Conservation (phyloP, 495 filamentous ascomycete genomes). For the Trichoderma reesei region DNA sequence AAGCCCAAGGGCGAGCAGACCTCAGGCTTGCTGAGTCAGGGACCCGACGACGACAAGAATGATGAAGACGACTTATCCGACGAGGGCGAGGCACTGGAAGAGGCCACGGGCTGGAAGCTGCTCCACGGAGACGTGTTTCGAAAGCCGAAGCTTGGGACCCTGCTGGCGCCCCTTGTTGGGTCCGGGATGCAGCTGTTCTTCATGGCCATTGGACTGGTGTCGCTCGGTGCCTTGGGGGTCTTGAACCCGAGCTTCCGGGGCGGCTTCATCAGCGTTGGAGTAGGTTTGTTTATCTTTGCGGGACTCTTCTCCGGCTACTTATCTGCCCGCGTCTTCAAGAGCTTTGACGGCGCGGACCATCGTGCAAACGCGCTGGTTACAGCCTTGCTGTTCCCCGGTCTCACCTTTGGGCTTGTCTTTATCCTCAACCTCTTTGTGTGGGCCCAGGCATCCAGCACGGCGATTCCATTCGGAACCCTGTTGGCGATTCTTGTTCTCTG, state of each 20-base stretch:
- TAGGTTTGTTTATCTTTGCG: constrained; percentile 81
- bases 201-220: constrained; percentile 68
- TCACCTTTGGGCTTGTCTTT: constrained; percentile 71
- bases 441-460: constrained; percentile 85
- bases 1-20: constrained; percentile 39
- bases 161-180: constrained; percentile 78
- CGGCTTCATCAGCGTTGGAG: constrained; percentile 79
- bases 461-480: constrained; percentile 80
- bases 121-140: constrained; percentile 95
- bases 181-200: constrained; percentile 87
- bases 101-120: constrained; percentile 87
- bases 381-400: constrained; percentile 72
- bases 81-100: constrained; percentile 73
- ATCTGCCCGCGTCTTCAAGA: constrained; percentile 74
- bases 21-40: constrained; percentile 58
- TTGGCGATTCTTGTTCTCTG: constrained; percentile 69
- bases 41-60: constrained; percentile 45
- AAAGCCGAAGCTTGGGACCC: constrained; percentile 58
- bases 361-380: constrained; percentile 76
- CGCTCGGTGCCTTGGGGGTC: constrained; percentile 73
- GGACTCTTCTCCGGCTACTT: constrained; percentile 92
- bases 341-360: constrained; percentile 74
- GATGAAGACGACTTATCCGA: constrained; percentile 43
- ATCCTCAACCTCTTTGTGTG: constrained; percentile 89
- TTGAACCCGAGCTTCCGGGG: constrained; percentile 89